Evolutionary conservation across 1,139 yeast genomes (phyloP).

Genomic region (Yamadazyma pseudoaaseri): DNA sequence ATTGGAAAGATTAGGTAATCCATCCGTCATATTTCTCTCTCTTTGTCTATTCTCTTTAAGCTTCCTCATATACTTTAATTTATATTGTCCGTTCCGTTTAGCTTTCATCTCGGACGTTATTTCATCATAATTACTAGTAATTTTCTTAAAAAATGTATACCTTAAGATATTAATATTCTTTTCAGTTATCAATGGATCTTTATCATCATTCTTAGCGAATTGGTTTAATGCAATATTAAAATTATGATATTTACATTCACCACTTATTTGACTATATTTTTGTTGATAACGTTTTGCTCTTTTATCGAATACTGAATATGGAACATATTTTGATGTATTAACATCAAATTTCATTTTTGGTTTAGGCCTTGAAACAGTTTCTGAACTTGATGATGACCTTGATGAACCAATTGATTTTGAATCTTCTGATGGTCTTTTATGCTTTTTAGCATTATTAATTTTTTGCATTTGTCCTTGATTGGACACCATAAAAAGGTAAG

Average conservation of each 20-base stretch:
- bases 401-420: slow-evolving; percentile 11
- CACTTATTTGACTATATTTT: slow-evolving; percentile 11
- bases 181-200: slow-evolving; percentile 18
- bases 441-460: slow-evolving; percentile 4
- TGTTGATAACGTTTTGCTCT: slow-evolving; percentile 18
- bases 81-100: slow-evolving; percentile 12
- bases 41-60: slow-evolving; percentile 9
- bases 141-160: slow-evolving; percentile 25
- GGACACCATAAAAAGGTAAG: slow-evolving; percentile 15
- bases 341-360: slow-evolving; percentile 12
- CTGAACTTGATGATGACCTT: slow-evolving; percentile 7
- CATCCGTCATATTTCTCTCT: slow-evolving; percentile 6
- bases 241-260: slow-evolving; percentile 16
- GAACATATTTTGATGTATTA: slow-evolving; percentile 11
- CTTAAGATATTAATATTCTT: slow-evolving; percentile 23
- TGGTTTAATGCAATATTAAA: slow-evolving; percentile 20
- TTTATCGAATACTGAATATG: slow-evolving; percentile 14
- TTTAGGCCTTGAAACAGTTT: slow-evolving; percentile 1
- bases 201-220: slow-evolving; percentile 13
- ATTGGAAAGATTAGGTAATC: slow-evolving; percentile 11
- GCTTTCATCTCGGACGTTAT: slow-evolving; percentile 11
- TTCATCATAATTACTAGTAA: slow-evolving; percentile 15
- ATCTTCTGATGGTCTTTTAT: slow-evolving; percentile 7
- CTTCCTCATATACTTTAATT: slow-evolving; percentile 19
- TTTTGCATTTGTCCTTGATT: slow-evolving; percentile 11